Conservation (phyloP, 1,139 yeast genomes). For the Eremothecium coryli region DNA sequence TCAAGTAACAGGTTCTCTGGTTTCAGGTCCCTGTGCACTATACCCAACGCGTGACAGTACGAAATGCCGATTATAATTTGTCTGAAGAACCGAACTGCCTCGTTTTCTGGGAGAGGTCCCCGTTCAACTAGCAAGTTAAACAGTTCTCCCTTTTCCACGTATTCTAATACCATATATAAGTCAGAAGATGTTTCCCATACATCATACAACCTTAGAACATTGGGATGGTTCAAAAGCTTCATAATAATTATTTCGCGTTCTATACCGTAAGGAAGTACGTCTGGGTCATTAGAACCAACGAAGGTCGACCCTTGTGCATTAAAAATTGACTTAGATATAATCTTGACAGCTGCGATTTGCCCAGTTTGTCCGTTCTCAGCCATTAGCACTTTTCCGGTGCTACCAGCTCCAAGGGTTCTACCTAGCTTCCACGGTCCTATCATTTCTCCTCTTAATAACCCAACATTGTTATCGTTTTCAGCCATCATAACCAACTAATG, state of each 20-base stretch:
- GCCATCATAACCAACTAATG: not conserved
- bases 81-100: slow-evolving; percentile 82
- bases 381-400: slow-evolving; percentile 86
- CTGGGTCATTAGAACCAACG: slow-evolving; percentile 39
- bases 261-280: slow-evolving; percentile 79
- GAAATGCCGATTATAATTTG: slow-evolving; percentile 89
- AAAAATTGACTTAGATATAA: slow-evolving; percentile 78
- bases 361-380: slow-evolving; percentile 83
- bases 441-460: slow-evolving; percentile 29
- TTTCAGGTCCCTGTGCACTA: slow-evolving; percentile 90
- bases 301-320: slow-evolving; percentile 25
- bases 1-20: slow-evolving; percentile 90
- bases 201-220: slow-evolving; percentile 90
- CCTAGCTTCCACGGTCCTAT: slow-evolving; percentile 98
- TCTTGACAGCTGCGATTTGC: slow-evolving; percentile 91
- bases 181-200: slow-evolving; percentile 98
- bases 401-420: slow-evolving; percentile 87
- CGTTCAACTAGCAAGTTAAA: slow-evolving; percentile 84
- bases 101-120: slow-evolving; percentile 81
- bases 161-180: slow-evolving; percentile 80
- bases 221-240: slow-evolving; percentile 85
- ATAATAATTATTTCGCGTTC: slow-evolving; percentile 92
- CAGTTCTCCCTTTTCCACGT: slow-evolving; percentile 95
- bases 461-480: slow-evolving; percentile 5
- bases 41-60: slow-evolving; percentile 89